phyloP scores from a whole-genome alignment of 192 early-diverging fungal genomes.

The Coemansia biformis region DNA sequence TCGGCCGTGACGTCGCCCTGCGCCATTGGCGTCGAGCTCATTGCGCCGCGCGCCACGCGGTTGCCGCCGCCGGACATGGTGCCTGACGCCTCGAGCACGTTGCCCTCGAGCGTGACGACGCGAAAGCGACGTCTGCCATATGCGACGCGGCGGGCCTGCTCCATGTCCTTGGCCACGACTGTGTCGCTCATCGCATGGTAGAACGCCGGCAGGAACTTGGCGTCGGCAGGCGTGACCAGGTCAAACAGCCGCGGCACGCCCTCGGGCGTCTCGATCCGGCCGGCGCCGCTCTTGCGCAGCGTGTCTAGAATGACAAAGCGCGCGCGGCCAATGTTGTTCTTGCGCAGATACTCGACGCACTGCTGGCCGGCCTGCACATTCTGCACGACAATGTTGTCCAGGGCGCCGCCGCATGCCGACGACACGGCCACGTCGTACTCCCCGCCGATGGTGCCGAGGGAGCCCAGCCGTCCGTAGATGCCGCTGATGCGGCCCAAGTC shows the following conservation, averaged over 20 bases:
- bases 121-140: conserved; percentile 78
- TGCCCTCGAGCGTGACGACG: conserved; percentile 90
- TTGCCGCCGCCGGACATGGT: conserved; percentile 91
- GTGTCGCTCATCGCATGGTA: conserved; percentile 83
- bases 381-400: conserved; percentile 91
- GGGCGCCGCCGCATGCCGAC: conserved; percentile 66
- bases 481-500: conserved; percentile 69
- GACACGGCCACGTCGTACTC: conserved; percentile 95
- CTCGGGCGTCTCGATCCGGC: conserved; percentile 63
- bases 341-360: conserved; percentile 84
- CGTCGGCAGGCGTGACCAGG: conserved; percentile 70
- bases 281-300: conserved; percentile 52
- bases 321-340: conserved; percentile 80
- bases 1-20: conserved; percentile 54
- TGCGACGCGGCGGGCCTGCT: conserved; percentile 82
- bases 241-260: conserved; percentile 86
- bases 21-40: conserved; percentile 69
- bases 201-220: conserved; percentile 73
- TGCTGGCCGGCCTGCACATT: conserved; percentile 78
- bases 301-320: conserved; percentile 79
- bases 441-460: conserved; percentile 89
- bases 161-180: conserved; percentile 75
- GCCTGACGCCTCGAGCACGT: conserved; percentile 85
- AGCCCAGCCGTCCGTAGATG: conserved; percentile 85
- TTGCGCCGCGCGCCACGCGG: conserved; percentile 70